phyloP scores from a whole-genome alignment of 1,284 basidiomycete genomes.

The Polyporus tsugae region DNA sequence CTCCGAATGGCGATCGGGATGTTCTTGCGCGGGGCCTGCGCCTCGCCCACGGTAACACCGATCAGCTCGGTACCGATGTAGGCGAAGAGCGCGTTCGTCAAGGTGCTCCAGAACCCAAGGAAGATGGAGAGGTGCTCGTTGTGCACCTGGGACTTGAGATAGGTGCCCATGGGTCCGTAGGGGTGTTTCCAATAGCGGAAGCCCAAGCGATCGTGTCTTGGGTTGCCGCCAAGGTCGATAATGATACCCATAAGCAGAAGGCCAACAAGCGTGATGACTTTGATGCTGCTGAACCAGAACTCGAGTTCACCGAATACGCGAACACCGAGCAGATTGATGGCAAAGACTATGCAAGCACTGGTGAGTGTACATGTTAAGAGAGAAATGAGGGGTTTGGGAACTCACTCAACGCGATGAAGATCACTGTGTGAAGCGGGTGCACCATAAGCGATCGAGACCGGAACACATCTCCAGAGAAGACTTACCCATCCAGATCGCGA shows the following conservation, averaged over 20 bases:
- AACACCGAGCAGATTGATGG: conserved; percentile 63
- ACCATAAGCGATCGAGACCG: conserved; percentile 10
- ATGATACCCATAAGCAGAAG: conserved; percentile 60
- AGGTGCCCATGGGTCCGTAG: conserved; percentile 46
- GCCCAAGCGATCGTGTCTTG: conserved; percentile 60
- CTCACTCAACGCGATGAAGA: conserved; percentile 64
- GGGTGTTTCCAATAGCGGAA: conserved; percentile 61
- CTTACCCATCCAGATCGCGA: conserved; percentile 66
- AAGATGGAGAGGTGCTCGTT: conserved; percentile 57
- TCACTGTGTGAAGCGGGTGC: conserved; percentile 44
- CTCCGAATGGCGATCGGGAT: conserved; percentile 64
- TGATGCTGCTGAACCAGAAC: conserved; percentile 53
- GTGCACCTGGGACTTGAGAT: conserved; percentile 54
- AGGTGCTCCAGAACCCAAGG: conserved; percentile 68
- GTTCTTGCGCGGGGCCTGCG: conserved; percentile 64
- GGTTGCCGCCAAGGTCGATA: conserved; percentile 67
- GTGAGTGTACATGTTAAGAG: too few species aligned
- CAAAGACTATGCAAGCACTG: conserved; percentile 48
- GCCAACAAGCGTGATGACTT: conserved; percentile 51
- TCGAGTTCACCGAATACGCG: conserved; percentile 66
- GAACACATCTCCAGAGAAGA: conserved; percentile 18
- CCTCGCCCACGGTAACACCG: conserved; percentile 53
- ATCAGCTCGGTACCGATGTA: conserved; percentile 69
- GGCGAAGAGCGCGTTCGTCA: conserved; percentile 57
- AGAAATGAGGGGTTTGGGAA: conserved; percentile 8